Evolutionary conservation across 164 flowering plant genomes (phyloP), one percentile per base, ranked within the genome.

Genomic region (Paratinospora sagittata): DNA sequence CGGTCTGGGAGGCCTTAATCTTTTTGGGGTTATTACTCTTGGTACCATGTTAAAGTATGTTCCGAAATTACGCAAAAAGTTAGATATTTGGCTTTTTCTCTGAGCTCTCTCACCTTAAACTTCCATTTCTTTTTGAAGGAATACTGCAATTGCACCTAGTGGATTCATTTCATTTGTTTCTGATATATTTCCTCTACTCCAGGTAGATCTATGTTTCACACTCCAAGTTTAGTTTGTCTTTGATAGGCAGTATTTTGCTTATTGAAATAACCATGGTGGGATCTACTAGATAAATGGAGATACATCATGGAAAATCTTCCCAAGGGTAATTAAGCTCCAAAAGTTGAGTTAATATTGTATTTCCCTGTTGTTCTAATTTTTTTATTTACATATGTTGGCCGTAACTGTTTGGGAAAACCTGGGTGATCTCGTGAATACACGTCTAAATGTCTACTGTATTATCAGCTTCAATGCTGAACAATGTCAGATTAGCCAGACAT

Each of bases 1-100:
- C 74, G 99, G 97, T 63, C 78, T 96, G 83, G 99, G 99, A 68
- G 98, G 81, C 39, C 81, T 96, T 64, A 96, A 96, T 82, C 83
- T 96, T 33, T 87, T 89, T 79, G 99, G 99, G 13, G 96, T 96
- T 69, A 74, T 96, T 69, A 70, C 91, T 79, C 97, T 96, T 52
- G 86, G 88, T 73, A 73, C 90, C 79, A 82, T 96, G 96, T 77
- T 96, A 68, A 89, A 82, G 99, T 92, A 88, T 23, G 85, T 8
- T 64, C 63, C 49, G 70, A 1, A 7, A 2, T 52, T 43, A n/a
- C 62, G 36, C 30, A 58, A 27, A 58, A 27, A 23, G 23, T 67
- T 30, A 34, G 21, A 36, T 41, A 26, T 23, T 9, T 65, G n/a
- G 24, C 37, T 16, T 10, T 58, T 61, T 49, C 58, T 73, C 1